Base-by-base conservation (phyloP, 2,329 filamentous ascomycete species). In the Daldinia sp. region DNA sequence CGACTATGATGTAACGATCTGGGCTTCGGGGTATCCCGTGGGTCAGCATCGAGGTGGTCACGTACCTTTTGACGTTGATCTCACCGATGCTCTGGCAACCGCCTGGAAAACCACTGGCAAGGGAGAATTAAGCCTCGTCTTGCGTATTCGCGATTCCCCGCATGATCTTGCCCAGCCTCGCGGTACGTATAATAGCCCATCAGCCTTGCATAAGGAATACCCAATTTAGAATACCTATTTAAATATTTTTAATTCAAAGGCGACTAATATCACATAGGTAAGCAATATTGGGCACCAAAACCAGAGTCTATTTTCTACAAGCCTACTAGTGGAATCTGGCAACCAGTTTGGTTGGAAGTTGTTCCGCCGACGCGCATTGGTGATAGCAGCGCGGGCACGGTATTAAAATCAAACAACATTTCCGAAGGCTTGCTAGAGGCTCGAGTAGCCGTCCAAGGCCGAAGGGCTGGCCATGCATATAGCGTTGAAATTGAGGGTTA, bases 251-350 rank as follows among this genome's bases (percentile, higher is more conserved):
- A 4, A 10, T 30, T n/a, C 13, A 8, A 19, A 48, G n/a, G n/a
- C 17, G 15, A 9, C 27, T 48, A 19, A 48, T 13, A 19, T 6
- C 30, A 19, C 15, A 10, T 19, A 48, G 43, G 88, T 0, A 91
- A 91, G 73, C 88, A 91, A 74, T 88, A 87, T 70, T 88, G 86
- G 86, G 82, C 80, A 3, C 82, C 84, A 1, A 80, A 86, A 72
- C 84, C 86, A 0, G 85, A 88, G 72, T 84, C 82, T 52, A 86
- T 86, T 68, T 87, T 86, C 69, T 86, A 86, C 69, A 85, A 83
- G 0, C 84, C 84, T 0, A 83, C 82, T 7, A 82, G 82, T 25
- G 84, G 84, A 21, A 85, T 86, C 58, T 87, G 84, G 84, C 84
- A 86, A 72, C 80, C 76, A 13, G 84, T 86, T 2, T 85, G 83